Evolutionary conservation across 208 protist species (phyloP).

Genomic region (Leishmania amazonensis): DNA sequence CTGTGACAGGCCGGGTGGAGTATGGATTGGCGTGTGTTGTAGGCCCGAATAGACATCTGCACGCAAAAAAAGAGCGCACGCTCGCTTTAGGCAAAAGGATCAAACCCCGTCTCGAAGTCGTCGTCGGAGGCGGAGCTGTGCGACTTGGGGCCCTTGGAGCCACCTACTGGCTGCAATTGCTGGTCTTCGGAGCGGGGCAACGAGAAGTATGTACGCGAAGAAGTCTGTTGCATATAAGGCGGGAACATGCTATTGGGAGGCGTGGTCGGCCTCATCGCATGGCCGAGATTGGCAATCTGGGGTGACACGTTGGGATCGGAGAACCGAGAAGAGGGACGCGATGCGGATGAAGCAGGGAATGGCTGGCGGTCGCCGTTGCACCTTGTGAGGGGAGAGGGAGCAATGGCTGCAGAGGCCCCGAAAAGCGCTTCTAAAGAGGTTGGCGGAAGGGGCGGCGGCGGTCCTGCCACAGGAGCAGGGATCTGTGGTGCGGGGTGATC

Average conservation of each 20-base stretch:
- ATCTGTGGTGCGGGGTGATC: neutral
- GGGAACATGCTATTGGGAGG: neutral
- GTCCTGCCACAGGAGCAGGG: neutral
- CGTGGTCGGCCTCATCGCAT: neutral
- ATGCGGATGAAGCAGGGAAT: neutral
- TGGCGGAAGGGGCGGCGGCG: neutral
- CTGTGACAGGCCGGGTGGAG: neutral
- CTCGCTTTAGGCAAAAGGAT: constrained; percentile 41
- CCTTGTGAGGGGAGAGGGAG: neutral
- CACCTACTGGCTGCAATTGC: neutral
- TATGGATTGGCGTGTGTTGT: too few species aligned
- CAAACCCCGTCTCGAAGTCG: constrained; percentile 52
- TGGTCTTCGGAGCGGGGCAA: neutral
- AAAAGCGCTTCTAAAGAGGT: constrained; percentile 24
- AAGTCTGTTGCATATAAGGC: neutral
- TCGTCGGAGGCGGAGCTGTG: constrained; percentile 12
- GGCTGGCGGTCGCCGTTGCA: neutral
- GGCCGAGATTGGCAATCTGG: neutral
- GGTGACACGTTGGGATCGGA: neutral
- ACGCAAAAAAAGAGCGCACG: neutral
- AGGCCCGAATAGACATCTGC: neutral
- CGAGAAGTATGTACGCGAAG: constrained; percentile 1
- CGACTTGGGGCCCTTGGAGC: neutral
- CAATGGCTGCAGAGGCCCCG: neutral
- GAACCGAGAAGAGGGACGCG: neutral